Evolutionary conservation across 768 basidiomycete genomes (phyloP).

Genomic region (Gymnopilus dilepis): DNA sequence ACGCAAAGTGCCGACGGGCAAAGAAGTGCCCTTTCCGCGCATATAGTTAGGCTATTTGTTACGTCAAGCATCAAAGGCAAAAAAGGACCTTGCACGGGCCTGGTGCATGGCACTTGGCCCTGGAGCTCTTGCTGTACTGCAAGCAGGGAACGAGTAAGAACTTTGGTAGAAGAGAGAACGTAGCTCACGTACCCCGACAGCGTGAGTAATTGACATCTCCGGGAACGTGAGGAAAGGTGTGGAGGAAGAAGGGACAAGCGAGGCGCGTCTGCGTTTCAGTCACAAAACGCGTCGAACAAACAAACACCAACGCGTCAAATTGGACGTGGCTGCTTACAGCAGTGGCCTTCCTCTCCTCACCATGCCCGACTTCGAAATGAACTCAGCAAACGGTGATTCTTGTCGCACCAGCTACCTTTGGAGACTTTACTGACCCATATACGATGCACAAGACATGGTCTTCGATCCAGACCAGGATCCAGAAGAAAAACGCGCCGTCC

Average conservation of each 20-base stretch:
- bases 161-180: neutral
- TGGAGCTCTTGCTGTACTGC: constrained; percentile 75
- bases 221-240: neutral
- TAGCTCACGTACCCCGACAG: constrained; percentile 26
- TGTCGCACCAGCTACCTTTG: neutral
- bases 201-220: constrained; percentile 24
- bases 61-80: neutral
- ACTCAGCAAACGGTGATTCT: constrained; percentile 21
- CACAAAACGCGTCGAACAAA: constrained; percentile 35
- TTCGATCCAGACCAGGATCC: constrained; percentile 90
- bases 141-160: constrained; percentile 1
- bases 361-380: constrained; percentile 41
- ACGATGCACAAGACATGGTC: constrained; percentile 37
- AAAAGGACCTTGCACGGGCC: constrained; percentile 60
- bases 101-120: constrained; percentile 72
- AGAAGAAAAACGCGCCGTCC: constrained; percentile 74
- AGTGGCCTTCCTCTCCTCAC: neutral
- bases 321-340: constrained; percentile 12
- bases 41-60: neutral
- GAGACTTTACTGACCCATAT: neutral
- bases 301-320: constrained; percentile 41
- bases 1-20: constrained; percentile 64
- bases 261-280: neutral
- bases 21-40: constrained; percentile 43
- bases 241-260: neutral